A percentile compares a stretch with the other conserved stretches of the same genome.
phyloP scores from a whole-genome alignment of 2,329 filamentous ascomycete genomes.

The Penicillium sp. region DNA sequence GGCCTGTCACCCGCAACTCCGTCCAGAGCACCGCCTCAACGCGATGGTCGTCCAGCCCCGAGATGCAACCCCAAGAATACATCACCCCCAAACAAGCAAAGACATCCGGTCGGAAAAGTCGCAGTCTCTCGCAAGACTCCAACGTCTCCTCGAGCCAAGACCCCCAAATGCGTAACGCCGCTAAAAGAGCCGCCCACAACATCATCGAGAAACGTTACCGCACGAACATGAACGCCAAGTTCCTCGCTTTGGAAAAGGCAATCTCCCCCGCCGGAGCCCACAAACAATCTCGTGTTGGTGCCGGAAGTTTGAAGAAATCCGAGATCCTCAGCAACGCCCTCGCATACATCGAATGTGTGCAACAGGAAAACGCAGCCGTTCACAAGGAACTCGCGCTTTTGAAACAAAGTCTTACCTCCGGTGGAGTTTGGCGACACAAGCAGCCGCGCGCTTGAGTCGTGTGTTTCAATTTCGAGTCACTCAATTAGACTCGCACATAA shows the following conservation, averaged over 20 bases:
- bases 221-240: conserved; percentile 45
- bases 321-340: conserved; percentile 39
- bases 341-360: conserved; percentile 36
- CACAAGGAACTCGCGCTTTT: conserved; percentile 33
- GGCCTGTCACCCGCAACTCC: conserved; percentile 7
- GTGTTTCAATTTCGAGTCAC: no score
- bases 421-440: not conserved
- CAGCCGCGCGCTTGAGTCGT: not conserved
- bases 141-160: conserved; percentile 19
- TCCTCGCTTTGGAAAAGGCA: conserved; percentile 39
- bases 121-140: conserved; percentile 29
- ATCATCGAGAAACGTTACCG: conserved; percentile 44
- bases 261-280: conserved; percentile 28
- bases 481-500: not conserved
- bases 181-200: conserved; percentile 42
- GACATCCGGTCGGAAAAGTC: conserved; percentile 21
- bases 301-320: conserved; percentile 38
- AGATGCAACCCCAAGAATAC: conserved; percentile 28
- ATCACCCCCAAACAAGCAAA: conserved; percentile 5
- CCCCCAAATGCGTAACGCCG: conserved; percentile 32
- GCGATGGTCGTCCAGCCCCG: conserved; percentile 30
- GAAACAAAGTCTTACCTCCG: conserved; percentile 16
- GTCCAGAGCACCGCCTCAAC: conserved; percentile 12
- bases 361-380: conserved; percentile 34
- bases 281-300: conserved; percentile 25